These are phyloP conservation scores for Pythium myriotylum DNA, from an alignment of 352 stramenopile species.

Conservation along the genomic window DNA sequence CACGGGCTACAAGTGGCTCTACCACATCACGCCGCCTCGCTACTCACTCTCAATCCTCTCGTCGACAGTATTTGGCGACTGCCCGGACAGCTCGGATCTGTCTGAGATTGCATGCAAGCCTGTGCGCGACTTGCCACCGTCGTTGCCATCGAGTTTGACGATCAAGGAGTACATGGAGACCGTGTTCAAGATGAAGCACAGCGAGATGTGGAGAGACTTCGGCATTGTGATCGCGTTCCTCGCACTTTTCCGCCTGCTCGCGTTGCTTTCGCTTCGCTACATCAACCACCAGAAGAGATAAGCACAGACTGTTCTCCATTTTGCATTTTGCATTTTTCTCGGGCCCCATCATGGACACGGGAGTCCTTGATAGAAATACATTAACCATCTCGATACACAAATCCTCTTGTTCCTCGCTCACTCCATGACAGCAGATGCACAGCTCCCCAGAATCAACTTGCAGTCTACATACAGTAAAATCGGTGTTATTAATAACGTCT, in stretches of 20 bases:
- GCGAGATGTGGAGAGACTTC: slow-evolving; percentile 28
- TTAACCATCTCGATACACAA: too few relatives aligned
- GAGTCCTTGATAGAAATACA: too few relatives aligned
- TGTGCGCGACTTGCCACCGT: slow-evolving; percentile 10
- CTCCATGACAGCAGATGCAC: too few relatives aligned
- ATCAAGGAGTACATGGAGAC: slow-evolving; percentile 33
- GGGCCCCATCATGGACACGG: too few relatives aligned
- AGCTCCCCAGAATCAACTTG: too few relatives aligned
- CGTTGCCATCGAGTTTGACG: slow-evolving; percentile 18
- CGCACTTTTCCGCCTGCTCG: slow-evolving; percentile 31
- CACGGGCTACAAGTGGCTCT: slow-evolving; percentile 56
- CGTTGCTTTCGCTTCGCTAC: slow-evolving; percentile 33
- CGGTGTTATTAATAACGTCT: too few relatives aligned
- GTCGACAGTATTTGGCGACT: slow-evolving; percentile 29
- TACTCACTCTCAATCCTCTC: slow-evolving; percentile 30
- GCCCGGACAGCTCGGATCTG: slow-evolving; percentile 3
- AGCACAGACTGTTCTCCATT: not conserved
- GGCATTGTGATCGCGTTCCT: slow-evolving; percentile 30
- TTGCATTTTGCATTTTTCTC: too few relatives aligned
- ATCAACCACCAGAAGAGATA: slow-evolving; percentile 40
- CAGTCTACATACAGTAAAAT: too few relatives aligned
- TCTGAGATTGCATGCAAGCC: slow-evolving; percentile 24
- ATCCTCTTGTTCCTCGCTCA: too few relatives aligned
- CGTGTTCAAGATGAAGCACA: slow-evolving; percentile 27
- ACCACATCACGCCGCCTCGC: slow-evolving; percentile 44